phyloP scores from a whole-genome alignment of 1,139 yeast genomes.

The Pichia sp. region DNA sequence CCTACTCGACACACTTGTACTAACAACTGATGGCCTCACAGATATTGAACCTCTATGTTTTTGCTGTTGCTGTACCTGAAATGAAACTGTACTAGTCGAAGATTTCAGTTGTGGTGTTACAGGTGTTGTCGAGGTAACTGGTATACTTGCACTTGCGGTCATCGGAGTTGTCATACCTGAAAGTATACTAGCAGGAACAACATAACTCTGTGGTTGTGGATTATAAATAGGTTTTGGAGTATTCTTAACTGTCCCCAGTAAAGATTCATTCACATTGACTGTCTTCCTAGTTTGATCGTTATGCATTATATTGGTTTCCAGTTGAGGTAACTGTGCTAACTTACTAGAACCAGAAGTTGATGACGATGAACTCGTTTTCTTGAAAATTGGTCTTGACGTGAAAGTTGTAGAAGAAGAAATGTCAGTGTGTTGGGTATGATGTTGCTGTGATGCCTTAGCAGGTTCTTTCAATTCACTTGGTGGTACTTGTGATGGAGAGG shows the following conservation, averaged over 20 bases:
- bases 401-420: not conserved
- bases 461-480: too few relatives aligned
- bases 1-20: conserved; percentile 9
- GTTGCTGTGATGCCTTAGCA: not conserved
- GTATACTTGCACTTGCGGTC: not conserved
- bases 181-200: not conserved
- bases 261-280: conserved; percentile 12
- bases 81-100: conserved; percentile 23
- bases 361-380: conserved; percentile 5
- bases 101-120: conserved; percentile 14
- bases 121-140: conserved; percentile 4
- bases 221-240: not conserved
- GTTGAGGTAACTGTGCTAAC: conserved; percentile 21
- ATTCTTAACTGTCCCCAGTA: conserved; percentile 7
- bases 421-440: not conserved
- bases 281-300: not conserved
- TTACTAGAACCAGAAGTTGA: conserved; percentile 10
- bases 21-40: conserved; percentile 36
- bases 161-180: conserved; percentile 7
- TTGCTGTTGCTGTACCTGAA: conserved; percentile 28
- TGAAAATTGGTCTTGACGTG: conserved; percentile 8
- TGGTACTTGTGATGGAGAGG: too few relatives aligned
- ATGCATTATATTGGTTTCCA: conserved; percentile 12
- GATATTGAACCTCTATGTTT: conserved; percentile 46
- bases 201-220: not conserved